These are phyloP conservation scores for Claviceps arundinis DNA, from an alignment of 2,329 filamentous ascomycete genomes.

Conservation along the genomic window DNA sequence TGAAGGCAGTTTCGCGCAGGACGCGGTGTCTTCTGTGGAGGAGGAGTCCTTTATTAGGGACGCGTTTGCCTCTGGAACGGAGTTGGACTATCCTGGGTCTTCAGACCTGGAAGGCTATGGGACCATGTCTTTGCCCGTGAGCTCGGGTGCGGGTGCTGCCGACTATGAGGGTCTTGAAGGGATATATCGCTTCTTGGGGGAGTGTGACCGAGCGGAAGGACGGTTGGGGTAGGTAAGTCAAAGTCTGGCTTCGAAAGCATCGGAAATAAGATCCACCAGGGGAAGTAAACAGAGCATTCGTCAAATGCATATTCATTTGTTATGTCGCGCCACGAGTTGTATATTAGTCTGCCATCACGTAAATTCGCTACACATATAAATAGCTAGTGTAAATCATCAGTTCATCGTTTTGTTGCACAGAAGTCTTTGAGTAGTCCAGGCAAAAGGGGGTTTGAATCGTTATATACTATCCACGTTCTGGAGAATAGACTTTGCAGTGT, in stretches of 20 bases:
- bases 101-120: conserved; percentile 35
- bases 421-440: too few relatives aligned
- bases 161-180: conserved; percentile 43
- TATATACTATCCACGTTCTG: too few relatives aligned
- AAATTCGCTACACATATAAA: too few relatives aligned
- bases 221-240: conserved; percentile 14
- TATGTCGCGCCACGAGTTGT: too few relatives aligned
- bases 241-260: background rate
- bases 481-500: too few relatives aligned
- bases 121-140: conserved; percentile 34
- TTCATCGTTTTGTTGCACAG: too few relatives aligned
- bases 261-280: too few relatives aligned
- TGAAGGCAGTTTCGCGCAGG: conserved; percentile 27
- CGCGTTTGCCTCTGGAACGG: conserved; percentile 29
- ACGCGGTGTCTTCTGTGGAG: conserved; percentile 17
- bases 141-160: conserved; percentile 29
- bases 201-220: conserved; percentile 35
- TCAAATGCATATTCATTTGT: too few relatives aligned
- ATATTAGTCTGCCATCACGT: too few relatives aligned
- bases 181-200: conserved; percentile 44
- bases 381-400: too few relatives aligned
- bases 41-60: conserved; percentile 25
- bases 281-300: too few relatives aligned
- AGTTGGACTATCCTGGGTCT: conserved; percentile 34
- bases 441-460: too few relatives aligned